Evolutionary conservation across 2,329 filamentous ascomycete genomes (phyloP).

Genomic region (Aspergillus proliferans): DNA sequence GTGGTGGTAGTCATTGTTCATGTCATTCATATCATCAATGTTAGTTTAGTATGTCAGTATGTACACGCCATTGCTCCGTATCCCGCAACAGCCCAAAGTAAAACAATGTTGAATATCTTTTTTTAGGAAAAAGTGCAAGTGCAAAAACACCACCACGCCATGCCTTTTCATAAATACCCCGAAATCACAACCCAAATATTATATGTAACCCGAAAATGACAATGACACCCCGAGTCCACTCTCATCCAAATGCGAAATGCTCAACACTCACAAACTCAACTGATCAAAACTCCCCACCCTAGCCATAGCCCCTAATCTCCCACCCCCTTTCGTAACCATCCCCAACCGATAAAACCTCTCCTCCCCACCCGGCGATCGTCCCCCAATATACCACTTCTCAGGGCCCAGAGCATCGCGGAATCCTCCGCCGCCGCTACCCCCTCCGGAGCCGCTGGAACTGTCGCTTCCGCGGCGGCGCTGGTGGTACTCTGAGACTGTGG

Average conservation of each 20-base stretch:
- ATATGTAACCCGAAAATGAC: background rate
- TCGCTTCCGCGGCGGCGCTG: conserved; percentile 43
- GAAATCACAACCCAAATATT: too few species aligned
- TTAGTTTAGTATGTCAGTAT: too few species aligned
- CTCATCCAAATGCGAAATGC: background rate
- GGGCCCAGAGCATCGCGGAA: conserved; percentile 43
- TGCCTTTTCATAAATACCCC: too few species aligned
- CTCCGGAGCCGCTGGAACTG: conserved; percentile 42
- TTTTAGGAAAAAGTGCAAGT: background rate
- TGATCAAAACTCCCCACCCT: conserved; percentile 45
- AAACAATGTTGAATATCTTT: too few species aligned
- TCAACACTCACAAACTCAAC: conserved; percentile 38
- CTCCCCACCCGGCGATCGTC: conserved; percentile 41
- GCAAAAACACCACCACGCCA: too few species aligned
- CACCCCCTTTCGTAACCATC: conserved; percentile 42
- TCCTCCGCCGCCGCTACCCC: conserved; percentile 41
- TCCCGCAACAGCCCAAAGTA: too few species aligned
- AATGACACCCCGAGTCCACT: background rate
- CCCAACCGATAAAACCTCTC: conserved; percentile 45
- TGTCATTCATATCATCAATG: too few species aligned
- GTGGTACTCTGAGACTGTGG: conserved; percentile 30
- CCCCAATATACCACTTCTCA: conserved; percentile 49
- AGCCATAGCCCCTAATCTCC: conserved; percentile 34
- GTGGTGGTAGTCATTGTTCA: background rate
- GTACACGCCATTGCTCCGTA: too few species aligned